Percentiles rank a stretch among this genome's conserved stretches.
Conservation (phyloP, 768 basidiomycete genomes). For the Galerina marginata region DNA sequence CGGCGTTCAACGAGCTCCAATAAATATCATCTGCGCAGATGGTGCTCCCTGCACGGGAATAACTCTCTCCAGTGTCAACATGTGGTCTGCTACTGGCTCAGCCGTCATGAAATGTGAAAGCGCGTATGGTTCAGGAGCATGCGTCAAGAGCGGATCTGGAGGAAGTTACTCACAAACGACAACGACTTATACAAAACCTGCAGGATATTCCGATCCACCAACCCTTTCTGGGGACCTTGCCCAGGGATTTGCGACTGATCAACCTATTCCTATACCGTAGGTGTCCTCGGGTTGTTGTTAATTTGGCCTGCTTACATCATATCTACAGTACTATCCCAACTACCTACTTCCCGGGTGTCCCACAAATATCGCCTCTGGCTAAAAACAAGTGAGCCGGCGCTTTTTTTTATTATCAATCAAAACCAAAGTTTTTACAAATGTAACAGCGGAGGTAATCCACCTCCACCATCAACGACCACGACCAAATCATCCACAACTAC, state of each 20-base stretch:
- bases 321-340: background rate
- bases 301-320: background rate
- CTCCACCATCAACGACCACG: background rate
- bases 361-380: slow-evolving; percentile 3
- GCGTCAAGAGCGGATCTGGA: slow-evolving; percentile 1
- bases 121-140: slow-evolving; percentile 3
- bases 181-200: background rate
- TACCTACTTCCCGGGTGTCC: background rate
- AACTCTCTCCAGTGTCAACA: slow-evolving; percentile 1
- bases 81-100: slow-evolving; percentile 4
- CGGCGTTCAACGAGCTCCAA: slow-evolving; percentile 1
- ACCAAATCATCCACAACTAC: background rate
- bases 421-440: background rate
- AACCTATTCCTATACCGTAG: slow-evolving; percentile 2
- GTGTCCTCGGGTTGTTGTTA: background rate
- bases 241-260: slow-evolving; percentile 3
- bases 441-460: background rate
- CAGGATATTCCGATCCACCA: slow-evolving; percentile 1
- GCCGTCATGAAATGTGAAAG: slow-evolving; percentile 3
- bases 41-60: slow-evolving; percentile 3
- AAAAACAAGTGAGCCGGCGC: background rate
- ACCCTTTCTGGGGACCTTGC: background rate
- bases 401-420: background rate
- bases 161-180: slow-evolving; percentile 4
- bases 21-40: slow-evolving; percentile 1